These are phyloP conservation scores for Fusarium camptoceras DNA, from an alignment of 2,329 filamentous ascomycete species.

Conservation along the genomic window DNA sequence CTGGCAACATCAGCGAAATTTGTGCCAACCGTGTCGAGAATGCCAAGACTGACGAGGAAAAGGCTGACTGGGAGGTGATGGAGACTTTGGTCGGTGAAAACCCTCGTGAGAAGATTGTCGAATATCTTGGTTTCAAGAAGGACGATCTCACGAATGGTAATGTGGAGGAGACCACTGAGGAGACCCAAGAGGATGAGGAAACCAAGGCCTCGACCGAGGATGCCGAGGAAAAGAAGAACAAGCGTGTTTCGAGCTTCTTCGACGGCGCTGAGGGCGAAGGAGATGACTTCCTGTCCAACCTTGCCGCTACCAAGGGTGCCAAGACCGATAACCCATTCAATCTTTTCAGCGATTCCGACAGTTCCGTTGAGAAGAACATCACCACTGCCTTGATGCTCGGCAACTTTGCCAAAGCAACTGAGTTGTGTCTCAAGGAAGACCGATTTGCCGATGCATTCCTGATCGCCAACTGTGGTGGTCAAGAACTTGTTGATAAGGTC, in stretches of 20 bases:
- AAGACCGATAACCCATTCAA: constrained; percentile 96
- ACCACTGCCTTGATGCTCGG: constrained; percentile 90
- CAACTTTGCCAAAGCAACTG: constrained; percentile 88
- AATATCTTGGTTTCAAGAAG: constrained; percentile 88
- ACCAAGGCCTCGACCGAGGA: constrained; percentile 48
- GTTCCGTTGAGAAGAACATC: constrained; percentile 84
- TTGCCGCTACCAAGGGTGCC: constrained; percentile 88
- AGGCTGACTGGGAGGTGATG: constrained; percentile 95
- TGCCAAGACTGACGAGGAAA: constrained; percentile 88
- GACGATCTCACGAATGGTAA: constrained; percentile 65
- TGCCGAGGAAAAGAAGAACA: constrained; percentile 60
- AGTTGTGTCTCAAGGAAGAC: constrained; percentile 88
- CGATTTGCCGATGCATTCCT: constrained; percentile 96
- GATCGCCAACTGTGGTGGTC: constrained; percentile 95
- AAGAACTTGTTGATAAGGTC: constrained; percentile 92
- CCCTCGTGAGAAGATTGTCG: constrained; percentile 85
- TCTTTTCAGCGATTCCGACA: constrained; percentile 86
- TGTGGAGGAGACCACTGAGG: constrained; percentile 45
- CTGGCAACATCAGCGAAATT: constrained; percentile 80
- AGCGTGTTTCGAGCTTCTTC: constrained; percentile 83
- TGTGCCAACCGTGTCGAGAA: constrained; percentile 82
- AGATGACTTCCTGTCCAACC: constrained; percentile 87
- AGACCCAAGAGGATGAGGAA: constrained; percentile 38
- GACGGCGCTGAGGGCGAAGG: constrained; percentile 73
- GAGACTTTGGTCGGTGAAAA: constrained; percentile 87